These are phyloP conservation scores for Didymosphaeria variabile DNA, from an alignment of 2,329 filamentous ascomycete genomes.

Conservation along the genomic window DNA sequence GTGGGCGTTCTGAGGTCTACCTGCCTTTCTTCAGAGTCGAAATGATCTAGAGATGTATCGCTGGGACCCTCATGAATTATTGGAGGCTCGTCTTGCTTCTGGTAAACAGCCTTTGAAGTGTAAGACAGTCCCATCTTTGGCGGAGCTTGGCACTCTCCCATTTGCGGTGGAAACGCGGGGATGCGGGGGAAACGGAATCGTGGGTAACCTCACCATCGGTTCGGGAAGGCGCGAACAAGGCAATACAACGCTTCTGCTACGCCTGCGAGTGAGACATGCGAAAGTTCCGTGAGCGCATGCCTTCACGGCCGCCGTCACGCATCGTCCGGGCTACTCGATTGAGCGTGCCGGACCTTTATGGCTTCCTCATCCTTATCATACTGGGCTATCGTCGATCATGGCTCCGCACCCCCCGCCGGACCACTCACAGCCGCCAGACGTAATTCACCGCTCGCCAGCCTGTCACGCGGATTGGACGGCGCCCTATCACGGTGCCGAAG, in stretches of 20 bases:
- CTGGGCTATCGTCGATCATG: slow-evolving; percentile 16
- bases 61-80: neutral
- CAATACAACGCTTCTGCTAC: slow-evolving; percentile 1
- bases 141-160: neutral
- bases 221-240: slow-evolving; percentile 10
- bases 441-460: neutral
- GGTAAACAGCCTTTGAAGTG: neutral
- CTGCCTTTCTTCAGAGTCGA: neutral
- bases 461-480: slow-evolving; percentile 21
- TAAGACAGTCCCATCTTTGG: neutral
- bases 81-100: neutral
- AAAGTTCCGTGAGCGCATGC: neutral
- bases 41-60: neutral
- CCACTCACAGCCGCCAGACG: slow-evolving; percentile 14
- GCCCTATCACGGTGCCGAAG: slow-evolving; percentile 16
- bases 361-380: slow-evolving; percentile 18
- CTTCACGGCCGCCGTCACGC: neutral
- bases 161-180: slow-evolving; percentile 9
- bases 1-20: neutral
- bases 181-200: slow-evolving; percentile 1
- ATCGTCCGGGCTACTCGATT: slow-evolving; percentile 11
- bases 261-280: slow-evolving; percentile 5
- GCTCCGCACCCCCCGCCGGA: neutral
- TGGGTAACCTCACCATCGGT: slow-evolving; percentile 6
- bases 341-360: slow-evolving; percentile 10